Evolutionary conservation across 2,329 filamentous ascomycete species (phyloP).

Genomic region (Pseudogymnoascus sp.): DNA sequence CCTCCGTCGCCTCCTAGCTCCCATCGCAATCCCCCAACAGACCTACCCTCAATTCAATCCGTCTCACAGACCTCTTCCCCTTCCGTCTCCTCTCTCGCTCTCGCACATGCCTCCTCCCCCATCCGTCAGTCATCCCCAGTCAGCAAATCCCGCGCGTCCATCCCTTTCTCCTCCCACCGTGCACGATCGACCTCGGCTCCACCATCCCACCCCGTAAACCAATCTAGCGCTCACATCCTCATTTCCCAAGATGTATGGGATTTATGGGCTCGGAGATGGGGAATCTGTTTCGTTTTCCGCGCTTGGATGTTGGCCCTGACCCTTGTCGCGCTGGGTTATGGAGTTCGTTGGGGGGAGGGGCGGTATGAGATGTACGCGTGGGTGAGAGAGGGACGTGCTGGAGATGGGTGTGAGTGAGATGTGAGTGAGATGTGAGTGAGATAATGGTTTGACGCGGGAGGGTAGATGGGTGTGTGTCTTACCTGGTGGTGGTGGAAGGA

Average conservation of each 20-base stretch:
- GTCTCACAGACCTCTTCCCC: background rate
- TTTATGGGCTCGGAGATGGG: background rate
- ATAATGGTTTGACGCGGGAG: background rate
- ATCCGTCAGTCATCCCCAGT: background rate
- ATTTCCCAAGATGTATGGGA: background rate
- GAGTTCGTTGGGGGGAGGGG: background rate
- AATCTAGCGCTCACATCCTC: background rate
- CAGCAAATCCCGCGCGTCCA: background rate
- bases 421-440: background rate
- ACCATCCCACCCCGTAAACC: background rate
- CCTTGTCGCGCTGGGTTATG: background rate
- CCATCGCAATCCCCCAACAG: background rate
- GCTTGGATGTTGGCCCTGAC: background rate
- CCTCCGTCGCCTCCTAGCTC: background rate
- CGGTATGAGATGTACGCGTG: constrained; percentile 1
- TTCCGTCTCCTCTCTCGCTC: background rate
- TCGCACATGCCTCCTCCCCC: background rate
- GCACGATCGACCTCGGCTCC: background rate
- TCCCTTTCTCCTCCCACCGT: background rate
- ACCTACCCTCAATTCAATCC: background rate
- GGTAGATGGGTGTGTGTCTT: background rate
- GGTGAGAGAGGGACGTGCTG: background rate
- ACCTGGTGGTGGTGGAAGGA: background rate
- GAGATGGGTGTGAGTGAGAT: too few relatives aligned
- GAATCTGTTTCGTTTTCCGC: background rate